phyloP scores from a whole-genome alignment of 1,284 basidiomycete species.

The Irpex sp. region DNA sequence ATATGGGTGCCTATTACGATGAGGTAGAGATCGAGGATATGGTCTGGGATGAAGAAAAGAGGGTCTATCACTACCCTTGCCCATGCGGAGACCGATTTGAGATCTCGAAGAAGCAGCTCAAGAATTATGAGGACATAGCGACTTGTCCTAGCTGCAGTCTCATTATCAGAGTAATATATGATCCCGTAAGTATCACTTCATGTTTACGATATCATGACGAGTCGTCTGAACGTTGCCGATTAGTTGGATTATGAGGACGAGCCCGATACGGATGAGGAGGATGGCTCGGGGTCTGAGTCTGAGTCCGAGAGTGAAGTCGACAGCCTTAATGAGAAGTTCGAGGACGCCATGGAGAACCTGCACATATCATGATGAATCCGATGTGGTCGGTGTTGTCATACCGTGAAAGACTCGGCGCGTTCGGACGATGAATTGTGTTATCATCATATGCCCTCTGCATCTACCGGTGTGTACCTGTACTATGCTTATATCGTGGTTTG shows the following conservation, averaged over 20 bases:
- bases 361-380: constrained; percentile 33
- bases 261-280: constrained; percentile 42
- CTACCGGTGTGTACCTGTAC: neutral
- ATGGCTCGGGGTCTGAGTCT: constrained; percentile 28
- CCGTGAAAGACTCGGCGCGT: neutral
- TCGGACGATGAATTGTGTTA: too few relatives aligned
- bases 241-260: constrained; percentile 73
- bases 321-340: constrained; percentile 45
- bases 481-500: neutral
- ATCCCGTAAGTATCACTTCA: constrained; percentile 68
- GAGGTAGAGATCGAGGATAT: constrained; percentile 97
- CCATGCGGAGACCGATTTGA: constrained; percentile 99
- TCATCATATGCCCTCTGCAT: neutral
- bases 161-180: constrained; percentile 90
- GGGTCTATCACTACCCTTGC: constrained; percentile 93
- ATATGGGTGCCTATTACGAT: constrained; percentile 82
- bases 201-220: neutral
- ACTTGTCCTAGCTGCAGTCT: constrained; percentile 96
- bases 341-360: constrained; percentile 62
- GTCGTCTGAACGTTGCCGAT: constrained; percentile 5
- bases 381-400: neutral
- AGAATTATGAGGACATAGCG: constrained; percentile 92
- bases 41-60: constrained; percentile 80
- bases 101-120: constrained; percentile 84
- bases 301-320: constrained; percentile 29